Evolutionary conservation across 768 basidiomycete species (phyloP), one percentile per base, ranked within the genome.

Genomic region (Nidularia sp.): DNA sequence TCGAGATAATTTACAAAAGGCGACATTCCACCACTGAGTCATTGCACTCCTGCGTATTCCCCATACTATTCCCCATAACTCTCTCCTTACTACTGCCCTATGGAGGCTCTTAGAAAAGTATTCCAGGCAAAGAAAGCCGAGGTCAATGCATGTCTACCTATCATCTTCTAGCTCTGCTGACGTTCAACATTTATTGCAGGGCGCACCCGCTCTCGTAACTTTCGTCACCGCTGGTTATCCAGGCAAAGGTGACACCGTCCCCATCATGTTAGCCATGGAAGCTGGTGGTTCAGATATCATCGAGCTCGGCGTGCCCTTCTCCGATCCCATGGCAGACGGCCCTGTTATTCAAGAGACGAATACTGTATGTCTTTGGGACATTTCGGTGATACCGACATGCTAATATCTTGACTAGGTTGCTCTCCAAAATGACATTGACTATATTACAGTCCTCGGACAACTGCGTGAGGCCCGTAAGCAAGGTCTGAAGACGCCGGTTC

Each of bases 221-320:
- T 99, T 97, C 70, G 76, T 98, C 59, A 99, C 96, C 18, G 95
- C 95, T 44, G 96, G 96, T 10, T 98, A 86, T 70, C 96, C 96
- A 29, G 82, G 74, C 6, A 67, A 70, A 50, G 74, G 84, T 62
- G 87, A 88, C 53, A 98, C 96, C 0, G 90, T 96, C 8, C 85
- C 90, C 1, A 78, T 93, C 53, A 67, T 98, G 75, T 81, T 98
- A 34, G 90, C 90, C 25, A 91, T 99, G 85, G 88, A 98, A 68
- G 80, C 81, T 44, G 96, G 96, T 49, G 96, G 96, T 5, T 83
- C 92, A 44, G 94, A 98, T 66, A 82, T 98, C 54, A 94, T 98
- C 55, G 96, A 99, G 67, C 79, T 99, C 13, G 96, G 96, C 13
- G 80, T 98, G 31, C 93, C 95, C 0, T 98, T 96, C 74, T 95